phyloP scores from a whole-genome alignment of 2,329 filamentous ascomycete species.

The Stachybotrys elegans region DNA sequence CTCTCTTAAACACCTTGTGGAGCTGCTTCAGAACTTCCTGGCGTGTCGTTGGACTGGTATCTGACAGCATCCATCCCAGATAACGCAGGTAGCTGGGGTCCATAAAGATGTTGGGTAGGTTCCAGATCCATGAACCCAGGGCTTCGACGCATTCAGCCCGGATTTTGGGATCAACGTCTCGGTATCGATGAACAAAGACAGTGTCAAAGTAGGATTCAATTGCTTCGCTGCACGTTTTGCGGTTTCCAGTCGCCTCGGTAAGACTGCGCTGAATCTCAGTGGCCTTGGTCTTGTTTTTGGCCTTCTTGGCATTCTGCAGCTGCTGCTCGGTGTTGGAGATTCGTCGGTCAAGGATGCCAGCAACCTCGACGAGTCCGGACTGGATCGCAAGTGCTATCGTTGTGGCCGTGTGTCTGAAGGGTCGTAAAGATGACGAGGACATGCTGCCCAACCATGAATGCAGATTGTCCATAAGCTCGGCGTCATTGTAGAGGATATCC shows the following conservation, averaged over 20 bases:
- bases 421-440: slow-evolving; percentile 80
- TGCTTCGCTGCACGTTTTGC: slow-evolving; percentile 63
- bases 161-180: slow-evolving; percentile 87
- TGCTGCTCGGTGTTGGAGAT: slow-evolving; percentile 75
- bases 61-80: slow-evolving; percentile 91
- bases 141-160: slow-evolving; percentile 83
- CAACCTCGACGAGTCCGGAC: slow-evolving; percentile 69
- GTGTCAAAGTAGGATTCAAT: slow-evolving; percentile 87
- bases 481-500: slow-evolving; percentile 73
- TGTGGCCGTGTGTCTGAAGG: slow-evolving; percentile 91
- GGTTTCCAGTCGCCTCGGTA: slow-evolving; percentile 63
- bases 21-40: slow-evolving; percentile 86
- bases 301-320: slow-evolving; percentile 67
- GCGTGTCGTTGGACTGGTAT: slow-evolving; percentile 67
- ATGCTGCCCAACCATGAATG: slow-evolving; percentile 86
- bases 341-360: slow-evolving; percentile 63
- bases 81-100: slow-evolving; percentile 89
- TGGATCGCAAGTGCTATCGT: slow-evolving; percentile 77
- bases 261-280: slow-evolving; percentile 68
- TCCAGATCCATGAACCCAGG: slow-evolving; percentile 82
- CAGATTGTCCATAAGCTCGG: slow-evolving; percentile 78
- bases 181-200: slow-evolving; percentile 92
- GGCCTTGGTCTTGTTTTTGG: slow-evolving; percentile 73
- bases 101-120: slow-evolving; percentile 81
- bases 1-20: slow-evolving; percentile 70